Evolutionary conservation across 345 rosid species (phyloP), one percentile per base, ranked within the genome.

Genomic region (Arabidopsis thaliana): DNA sequence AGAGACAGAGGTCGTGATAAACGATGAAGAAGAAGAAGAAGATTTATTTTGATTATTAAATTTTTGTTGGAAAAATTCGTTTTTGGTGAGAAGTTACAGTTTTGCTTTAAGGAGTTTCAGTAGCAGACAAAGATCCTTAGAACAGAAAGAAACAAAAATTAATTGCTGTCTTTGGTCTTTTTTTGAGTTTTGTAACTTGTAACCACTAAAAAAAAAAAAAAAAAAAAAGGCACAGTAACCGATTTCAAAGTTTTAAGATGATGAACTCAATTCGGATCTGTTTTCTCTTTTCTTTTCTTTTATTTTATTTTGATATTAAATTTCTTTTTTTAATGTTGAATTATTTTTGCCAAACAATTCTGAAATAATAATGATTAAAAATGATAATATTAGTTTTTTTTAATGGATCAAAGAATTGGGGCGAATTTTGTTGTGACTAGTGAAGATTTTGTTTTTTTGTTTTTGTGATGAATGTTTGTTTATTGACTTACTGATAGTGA

Each of bases 1-100:
- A 78, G 77, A 78, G 77, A 24, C 81, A 66, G 80, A 65, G 48
- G 62, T 7, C 67, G 60, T 67, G 60, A 72, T 50, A 50, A 8
- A 52, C 44, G 55, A 65, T 64, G 66, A 63, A 11, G 45, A 11
- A 49, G 45, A 65, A 49, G 51, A 56, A 2, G 66, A 67, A 2
- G 74, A 51, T 33, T 33, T 41, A 14, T 55, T 55, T 38, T 23
- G 5, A 11, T 36, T 41, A 41, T 34, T 73, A 1, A 11, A 9
- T 70, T 20, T 51, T 16, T 16, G 20, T 16, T 51, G 40, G 56
- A 5, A 42, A 25, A 48, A 13, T 24, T 41, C 3, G 12, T 50
- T 46, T 44, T 48, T 37, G 37, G 58, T 25, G 57, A 22, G 23
- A 33, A 22, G 59, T 56, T 45, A 20, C 59, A 48, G 60, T 36